Evolutionary conservation across 495 filamentous ascomycete species (phyloP), one percentile per base, ranked within the genome.

Genomic region (Penicillium salamii): DNA sequence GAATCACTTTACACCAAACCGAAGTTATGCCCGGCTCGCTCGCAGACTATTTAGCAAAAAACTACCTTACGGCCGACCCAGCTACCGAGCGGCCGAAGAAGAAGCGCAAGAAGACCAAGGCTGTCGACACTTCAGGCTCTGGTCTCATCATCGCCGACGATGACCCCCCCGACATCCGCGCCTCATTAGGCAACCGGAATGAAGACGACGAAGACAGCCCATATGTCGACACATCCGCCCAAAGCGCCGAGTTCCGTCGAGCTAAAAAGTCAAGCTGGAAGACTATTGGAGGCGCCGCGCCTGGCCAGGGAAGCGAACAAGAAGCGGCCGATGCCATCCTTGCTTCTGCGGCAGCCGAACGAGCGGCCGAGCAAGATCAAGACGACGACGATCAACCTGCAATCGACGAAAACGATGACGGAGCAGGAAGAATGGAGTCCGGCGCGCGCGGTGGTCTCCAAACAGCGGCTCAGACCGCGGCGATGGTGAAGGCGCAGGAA

Each of bases 131-230:
- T n/a, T 63, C 70, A 37, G 37, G 42, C 41, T 58, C 67, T 17
- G 89, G 90, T 49, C 84, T 97, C 15, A 83, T 90, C 49, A 96
- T 97, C 57, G 86, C 87, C 57, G 91, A 97, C 71, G 91, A 96
- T 73, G 92, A 97, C 72, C 81, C 84, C 32, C 70, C 81, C 24
- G 85, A 85, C 56, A 91, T 91, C 81, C 72, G 77, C 35, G 73
- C 68, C 24, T 55, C 66, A 9, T 46, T 50, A 17, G 55, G 61
- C 34, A 54, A 48, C 31, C 60, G 72, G 1, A 61, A 59, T 42
- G 71, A 83, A 53, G 78, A 66, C 37, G 68, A 71, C 52, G 68
- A 71, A 43, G 66, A 63, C 54, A 52, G 55, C 3, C 78, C 75
- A 3, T 58, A 66, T 26, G 56, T 72, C 29, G 78, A 87, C 7